Conservation (phyloP, 2,329 filamentous ascomycete genomes). For the Periconia macrospinosa region DNA sequence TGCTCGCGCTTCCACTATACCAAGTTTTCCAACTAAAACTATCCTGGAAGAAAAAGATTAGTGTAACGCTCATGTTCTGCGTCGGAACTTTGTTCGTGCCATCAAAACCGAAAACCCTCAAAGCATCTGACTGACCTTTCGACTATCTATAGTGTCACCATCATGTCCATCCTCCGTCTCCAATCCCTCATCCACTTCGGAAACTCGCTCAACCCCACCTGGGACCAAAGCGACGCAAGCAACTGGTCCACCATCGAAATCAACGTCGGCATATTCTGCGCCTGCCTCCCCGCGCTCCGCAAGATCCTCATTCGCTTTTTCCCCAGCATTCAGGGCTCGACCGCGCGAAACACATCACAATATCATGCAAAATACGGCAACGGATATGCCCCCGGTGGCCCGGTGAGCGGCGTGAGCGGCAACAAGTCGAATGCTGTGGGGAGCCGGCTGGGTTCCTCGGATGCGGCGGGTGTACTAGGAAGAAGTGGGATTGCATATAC, state of each 20-base stretch:
- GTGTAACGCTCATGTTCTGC: slow-evolving; percentile 37
- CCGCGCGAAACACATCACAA: slow-evolving; percentile 9
- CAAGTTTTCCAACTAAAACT: slow-evolving; percentile 31
- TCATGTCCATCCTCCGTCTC: slow-evolving; percentile 50
- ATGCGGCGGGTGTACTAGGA: neutral
- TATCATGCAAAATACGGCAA: slow-evolving; percentile 18
- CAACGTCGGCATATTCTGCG: slow-evolving; percentile 50
- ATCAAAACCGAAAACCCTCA: neutral
- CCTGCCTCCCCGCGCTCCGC: slow-evolving; percentile 48
- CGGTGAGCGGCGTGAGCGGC: neutral
- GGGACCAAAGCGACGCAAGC: slow-evolving; percentile 44
- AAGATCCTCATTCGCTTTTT: slow-evolving; percentile 43
- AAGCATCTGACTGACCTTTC: neutral
- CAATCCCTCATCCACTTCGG: slow-evolving; percentile 48
- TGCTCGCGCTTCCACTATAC: slow-evolving; percentile 33
- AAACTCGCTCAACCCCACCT: slow-evolving; percentile 44
- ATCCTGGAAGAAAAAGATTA: slow-evolving; percentile 35
- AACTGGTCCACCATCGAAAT: slow-evolving; percentile 49
- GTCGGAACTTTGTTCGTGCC: slow-evolving; percentile 36
- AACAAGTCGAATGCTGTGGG: slow-evolving; percentile 5
- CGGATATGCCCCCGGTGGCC: neutral
- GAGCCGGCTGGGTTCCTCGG: neutral
- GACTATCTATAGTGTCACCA: slow-evolving; percentile 40
- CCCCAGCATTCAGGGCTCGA: slow-evolving; percentile 42
- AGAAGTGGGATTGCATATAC: slow-evolving; percentile 14